These are phyloP conservation scores for Melanogaster broomeanus DNA, from an alignment of 768 basidiomycete species.

Conservation along the genomic window DNA sequence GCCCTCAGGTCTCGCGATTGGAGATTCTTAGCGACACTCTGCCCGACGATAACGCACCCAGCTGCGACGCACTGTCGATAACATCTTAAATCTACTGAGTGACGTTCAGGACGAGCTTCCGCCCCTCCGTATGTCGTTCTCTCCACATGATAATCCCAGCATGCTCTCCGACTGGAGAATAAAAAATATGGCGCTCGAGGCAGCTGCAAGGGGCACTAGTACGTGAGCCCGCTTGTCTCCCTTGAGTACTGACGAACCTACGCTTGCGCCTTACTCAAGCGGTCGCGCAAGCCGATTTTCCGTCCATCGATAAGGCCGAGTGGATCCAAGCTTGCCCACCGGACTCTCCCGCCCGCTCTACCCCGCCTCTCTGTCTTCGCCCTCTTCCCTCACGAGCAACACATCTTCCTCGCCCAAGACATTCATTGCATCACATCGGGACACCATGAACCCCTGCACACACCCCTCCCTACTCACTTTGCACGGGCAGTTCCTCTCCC, in stretches of 20 bases:
- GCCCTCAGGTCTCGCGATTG: neutral
- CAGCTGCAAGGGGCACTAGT: slow-evolving; percentile 31
- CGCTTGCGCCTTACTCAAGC: slow-evolving; percentile 16
- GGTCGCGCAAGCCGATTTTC: slow-evolving; percentile 32
- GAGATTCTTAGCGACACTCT: slow-evolving; percentile 17
- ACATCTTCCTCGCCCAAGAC: slow-evolving; percentile 11
- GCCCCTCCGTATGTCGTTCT: slow-evolving; percentile 31
- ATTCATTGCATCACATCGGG: slow-evolving; percentile 39
- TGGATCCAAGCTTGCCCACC: slow-evolving; percentile 25
- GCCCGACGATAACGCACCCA: neutral
- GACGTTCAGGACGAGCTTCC: slow-evolving; percentile 33
- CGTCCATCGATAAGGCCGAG: slow-evolving; percentile 27
- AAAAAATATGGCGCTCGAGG: slow-evolving; percentile 21
- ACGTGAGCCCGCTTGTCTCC: neutral
- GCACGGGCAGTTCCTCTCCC: slow-evolving; percentile 55
- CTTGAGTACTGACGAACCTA: neutral
- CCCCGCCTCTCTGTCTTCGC: slow-evolving; percentile 30
- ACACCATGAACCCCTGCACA: slow-evolving; percentile 39
- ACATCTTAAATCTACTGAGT: slow-evolving; percentile 24
- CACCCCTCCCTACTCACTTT: slow-evolving; percentile 37
- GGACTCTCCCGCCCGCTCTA: slow-evolving; percentile 27
- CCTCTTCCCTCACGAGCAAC: neutral
- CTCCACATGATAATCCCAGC: slow-evolving; percentile 29
- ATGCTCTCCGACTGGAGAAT: slow-evolving; percentile 29
- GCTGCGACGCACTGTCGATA: slow-evolving; percentile 1